Evolutionary conservation across 2,329 filamentous ascomycete genomes (phyloP), one percentile per base, ranked within the genome.

Genomic region (Epichloe aotearoae): DNA sequence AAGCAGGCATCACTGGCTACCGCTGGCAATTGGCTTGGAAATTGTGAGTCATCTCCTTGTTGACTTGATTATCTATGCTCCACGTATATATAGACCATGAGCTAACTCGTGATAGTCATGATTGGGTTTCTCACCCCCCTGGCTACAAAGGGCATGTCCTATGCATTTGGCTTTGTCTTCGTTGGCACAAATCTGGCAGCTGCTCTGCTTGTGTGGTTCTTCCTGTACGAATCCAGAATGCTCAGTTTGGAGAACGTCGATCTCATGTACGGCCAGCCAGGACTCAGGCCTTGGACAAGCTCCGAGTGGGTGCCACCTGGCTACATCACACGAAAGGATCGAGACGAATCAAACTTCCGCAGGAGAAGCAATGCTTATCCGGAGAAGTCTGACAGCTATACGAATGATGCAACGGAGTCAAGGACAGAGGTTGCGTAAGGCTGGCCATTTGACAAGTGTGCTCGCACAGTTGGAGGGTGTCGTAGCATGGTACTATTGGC

Each of bases 161-260:
- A 80, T 63, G 68, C 70, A 0, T 83, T 79, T 57, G 82, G 82
- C 5, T 84, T 82, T 58, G 76, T 86, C 46, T 84, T 86, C 59
- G 77, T 77, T 0, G 78, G 70, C 3, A 82, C 78, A 61, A 80
- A 82, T 58, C 66, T 84, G 46, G 66, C 72, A 1, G 81, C 75
- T 2, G 73, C 78, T 1, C 58, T 76, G 0, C 63, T 84, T 19
- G 78, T 85, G 26, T 86, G 79, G 70, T 83, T 86, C 69, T 84
- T 84, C 65, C 73, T 86, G 50, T 82, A 78, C 63, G 83, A 87
- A 62, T 80, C 75, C 15, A 75, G 78, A 54, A 76, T 74, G 40
- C 73, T 83, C 10, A 80, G 78, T 12, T 72, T 87, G n/a, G 83
- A 87, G 66, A 80, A 85, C 57, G 79, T 87, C 52, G 83, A 87